Evolutionary conservation across 2,329 filamentous ascomycete species (phyloP), one percentile per base, ranked within the genome.

Genomic region (Monosporascus sp.): DNA sequence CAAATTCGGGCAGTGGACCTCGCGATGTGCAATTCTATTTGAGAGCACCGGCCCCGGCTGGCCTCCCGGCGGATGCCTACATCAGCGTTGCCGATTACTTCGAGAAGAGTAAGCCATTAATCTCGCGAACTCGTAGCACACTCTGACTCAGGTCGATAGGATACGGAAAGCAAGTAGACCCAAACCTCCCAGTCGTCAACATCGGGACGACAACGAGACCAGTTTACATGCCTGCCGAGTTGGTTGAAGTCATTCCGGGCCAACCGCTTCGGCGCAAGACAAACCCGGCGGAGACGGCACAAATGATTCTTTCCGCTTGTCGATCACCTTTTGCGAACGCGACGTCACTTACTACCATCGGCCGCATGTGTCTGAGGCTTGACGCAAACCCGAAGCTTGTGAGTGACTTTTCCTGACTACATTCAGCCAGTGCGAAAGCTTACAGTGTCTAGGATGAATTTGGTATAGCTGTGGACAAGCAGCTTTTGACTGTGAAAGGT

Each of bases 261-360:
- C 89, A 94, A 63, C 69, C 80, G 0, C 76, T 84, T 22, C 82
- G 80, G 40, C 72, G 79, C 4, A 84, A 85, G 61, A 74, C 92
- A 17, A 77, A 67, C 1, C 73, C 78, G 0, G 68, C 75, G 0
- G 87, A 93, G 64, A 88, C 87, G 0, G 75, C 79, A 0, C 63
- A 72, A 1, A 92, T 94, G 89, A 83, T 93, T 46, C 71, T 72
- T 0, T 90, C 90, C 65, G 87, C 90, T 1, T 89, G 87, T 52
- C 80, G 87, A 4, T 72, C 72, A 0, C 89, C 90, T 0, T 76
- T 77, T 1, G 72, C 78, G 6, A 95, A 93, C 59, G 88, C 85
- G 0, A 65, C 76, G 1, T 87, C 85, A 0, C 87, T 94, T 61
- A 76, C 79, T 2, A 76, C 67, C 0, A 76, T 78, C 8, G 87